Evolutionary conservation across 345 rosid species (phyloP).

Genomic region (Sisymbrium altissimum): DNA sequence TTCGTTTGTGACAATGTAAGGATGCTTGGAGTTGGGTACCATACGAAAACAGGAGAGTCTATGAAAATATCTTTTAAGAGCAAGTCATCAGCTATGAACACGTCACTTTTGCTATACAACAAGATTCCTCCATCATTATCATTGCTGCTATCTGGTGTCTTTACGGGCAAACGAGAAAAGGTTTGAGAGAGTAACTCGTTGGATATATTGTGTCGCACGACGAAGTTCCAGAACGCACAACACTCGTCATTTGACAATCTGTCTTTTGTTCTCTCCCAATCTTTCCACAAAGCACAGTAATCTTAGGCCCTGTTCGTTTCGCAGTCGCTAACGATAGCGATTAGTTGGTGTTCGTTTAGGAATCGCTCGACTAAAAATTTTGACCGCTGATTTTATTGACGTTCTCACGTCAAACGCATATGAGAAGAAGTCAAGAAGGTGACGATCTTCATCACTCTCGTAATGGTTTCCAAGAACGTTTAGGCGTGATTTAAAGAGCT

Average conservation of each 20-base stretch:
- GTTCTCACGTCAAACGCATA: constrained; percentile 43
- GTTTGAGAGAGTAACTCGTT: constrained; percentile 33
- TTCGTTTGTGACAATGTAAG: constrained; percentile 38
- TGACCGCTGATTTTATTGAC: too few relatives aligned
- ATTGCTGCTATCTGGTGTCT: constrained; percentile 1
- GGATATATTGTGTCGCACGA: constrained; percentile 13
- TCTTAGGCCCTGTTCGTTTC: too few relatives aligned
- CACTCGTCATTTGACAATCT: constrained; percentile 45
- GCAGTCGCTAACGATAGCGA: too few relatives aligned
- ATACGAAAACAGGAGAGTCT: constrained; percentile 48
- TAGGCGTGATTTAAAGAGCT: constrained; percentile 46
- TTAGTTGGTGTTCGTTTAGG: too few relatives aligned
- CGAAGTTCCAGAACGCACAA: constrained; percentile 62
- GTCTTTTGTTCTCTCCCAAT: constrained; percentile 44
- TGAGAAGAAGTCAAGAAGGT: constrained; percentile 40
- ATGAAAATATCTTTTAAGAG: constrained; percentile 50
- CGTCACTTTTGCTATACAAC: constrained; percentile 41
- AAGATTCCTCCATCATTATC: constrained; percentile 31
- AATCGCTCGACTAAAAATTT: too few relatives aligned
- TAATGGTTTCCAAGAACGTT: constrained; percentile 50
- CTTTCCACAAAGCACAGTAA: constrained; percentile 61
- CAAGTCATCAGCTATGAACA: constrained; percentile 70
- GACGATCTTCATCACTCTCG: neutral
- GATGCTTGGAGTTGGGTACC: constrained; percentile 62
- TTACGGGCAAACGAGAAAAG: constrained; percentile 50